These are phyloP conservation scores for Vanderwaltozyma verrucispora DNA, from an alignment of 805 yeast genomes.

Conservation along the genomic window DNA sequence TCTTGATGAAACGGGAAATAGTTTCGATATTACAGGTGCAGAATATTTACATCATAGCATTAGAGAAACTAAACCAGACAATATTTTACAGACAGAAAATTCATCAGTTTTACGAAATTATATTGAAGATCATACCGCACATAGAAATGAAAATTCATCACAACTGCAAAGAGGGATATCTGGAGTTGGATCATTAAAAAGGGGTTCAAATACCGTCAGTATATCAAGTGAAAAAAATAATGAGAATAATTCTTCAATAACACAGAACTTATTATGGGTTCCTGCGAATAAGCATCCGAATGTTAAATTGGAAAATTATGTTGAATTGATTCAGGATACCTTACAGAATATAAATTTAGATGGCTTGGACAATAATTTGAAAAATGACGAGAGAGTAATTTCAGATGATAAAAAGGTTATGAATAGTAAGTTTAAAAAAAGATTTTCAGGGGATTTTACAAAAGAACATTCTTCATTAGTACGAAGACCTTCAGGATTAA, in stretches of 20 bases:
- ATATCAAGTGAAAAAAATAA: not conserved
- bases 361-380: too few species aligned
- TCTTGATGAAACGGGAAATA: conserved; percentile 7
- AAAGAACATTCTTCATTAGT: conserved; percentile 14
- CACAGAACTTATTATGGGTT: conserved; percentile 72
- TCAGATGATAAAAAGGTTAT: conserved; percentile 12
- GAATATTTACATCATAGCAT: conserved; percentile 20
- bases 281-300: conserved; percentile 92
- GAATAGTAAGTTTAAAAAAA: conserved; percentile 1
- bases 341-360: conserved; percentile 21
- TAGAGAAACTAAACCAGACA: not conserved
- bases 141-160: not conserved
- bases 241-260: conserved; percentile 4
- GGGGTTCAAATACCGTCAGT: conserved; percentile 10
- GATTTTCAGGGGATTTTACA: not conserved
- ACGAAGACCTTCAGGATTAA: conserved; percentile 22
- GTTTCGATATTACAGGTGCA: conserved; percentile 21
- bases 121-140: not conserved
- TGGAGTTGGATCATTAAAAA: conserved; percentile 17
- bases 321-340: conserved; percentile 47
- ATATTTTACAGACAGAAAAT: not conserved
- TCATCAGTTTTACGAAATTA: not conserved
- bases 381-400: too few species aligned
- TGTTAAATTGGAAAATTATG: conserved; percentile 78
- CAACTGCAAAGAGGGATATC: conserved; percentile 12